Conservation (phyloP, 768 basidiomycete genomes). For the Sporobolomyces roseus region DNA sequence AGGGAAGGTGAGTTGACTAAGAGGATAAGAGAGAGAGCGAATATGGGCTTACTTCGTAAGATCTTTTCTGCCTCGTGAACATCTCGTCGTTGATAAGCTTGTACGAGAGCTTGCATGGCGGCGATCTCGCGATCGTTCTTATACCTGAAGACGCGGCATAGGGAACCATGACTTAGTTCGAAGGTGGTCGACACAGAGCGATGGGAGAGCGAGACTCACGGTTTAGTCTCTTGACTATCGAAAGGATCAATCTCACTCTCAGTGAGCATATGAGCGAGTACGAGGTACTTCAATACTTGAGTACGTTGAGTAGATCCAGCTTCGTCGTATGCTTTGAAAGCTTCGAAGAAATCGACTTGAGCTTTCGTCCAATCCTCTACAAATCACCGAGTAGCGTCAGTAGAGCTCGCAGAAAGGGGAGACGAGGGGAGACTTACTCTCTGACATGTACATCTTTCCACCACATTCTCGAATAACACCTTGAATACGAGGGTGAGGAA, state of each 20-base stretch:
- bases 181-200: neutral
- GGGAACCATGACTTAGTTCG: neutral
- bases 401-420: neutral
- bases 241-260: slow-evolving; percentile 99
- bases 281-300: slow-evolving; percentile 96
- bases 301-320: slow-evolving; percentile 94
- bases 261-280: slow-evolving; percentile 95
- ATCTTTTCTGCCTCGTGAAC: slow-evolving; percentile 98
- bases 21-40: neutral
- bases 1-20: neutral
- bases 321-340: slow-evolving; percentile 97
- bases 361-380: slow-evolving; percentile 93
- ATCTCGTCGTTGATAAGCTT: slow-evolving; percentile 92
- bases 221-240: slow-evolving; percentile 98
- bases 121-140: slow-evolving; percentile 94
- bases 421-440: slow-evolving; percentile 59
- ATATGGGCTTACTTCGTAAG: slow-evolving; percentile 61
- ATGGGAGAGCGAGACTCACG: slow-evolving; percentile 54
- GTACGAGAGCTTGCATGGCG: slow-evolving; percentile 95
- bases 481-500: slow-evolving; percentile 97
- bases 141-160: slow-evolving; percentile 57
- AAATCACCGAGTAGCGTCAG: neutral
- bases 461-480: slow-evolving; percentile 99
- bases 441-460: slow-evolving; percentile 99
- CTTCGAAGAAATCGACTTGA: slow-evolving; percentile 97